These are phyloP conservation scores for Mortierella sp. DNA, from an alignment of 371 early-diverging fungal species.

Conservation along the genomic window DNA sequence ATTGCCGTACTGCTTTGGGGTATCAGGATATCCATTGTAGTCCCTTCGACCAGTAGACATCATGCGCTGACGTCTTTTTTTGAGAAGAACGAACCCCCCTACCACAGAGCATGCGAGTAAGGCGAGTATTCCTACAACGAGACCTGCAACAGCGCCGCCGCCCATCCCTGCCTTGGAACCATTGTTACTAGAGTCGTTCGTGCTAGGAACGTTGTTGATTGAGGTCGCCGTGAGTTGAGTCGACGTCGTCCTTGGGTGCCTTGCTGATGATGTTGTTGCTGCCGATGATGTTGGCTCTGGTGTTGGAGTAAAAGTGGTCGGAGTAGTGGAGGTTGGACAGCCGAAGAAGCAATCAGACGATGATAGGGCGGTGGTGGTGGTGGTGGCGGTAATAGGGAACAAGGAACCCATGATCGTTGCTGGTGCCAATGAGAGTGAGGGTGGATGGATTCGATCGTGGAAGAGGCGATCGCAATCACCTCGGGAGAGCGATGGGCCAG, in stretches of 20 bases:
- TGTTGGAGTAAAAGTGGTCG: no score
- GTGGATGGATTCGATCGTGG: no score
- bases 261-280: no score
- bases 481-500: background rate
- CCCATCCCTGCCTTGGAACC: slow-evolving; percentile 17
- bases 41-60: slow-evolving; percentile 16
- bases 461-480: no score
- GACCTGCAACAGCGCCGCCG: slow-evolving; percentile 39
- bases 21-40: background rate
- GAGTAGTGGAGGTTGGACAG: no score
- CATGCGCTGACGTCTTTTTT: slow-evolving; percentile 37
- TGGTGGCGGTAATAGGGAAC: background rate
- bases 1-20: background rate
- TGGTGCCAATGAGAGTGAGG: no score
- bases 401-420: background rate
- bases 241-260: background rate
- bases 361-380: no score
- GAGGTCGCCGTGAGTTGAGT: background rate
- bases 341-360: no score
- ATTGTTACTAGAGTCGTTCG: background rate
- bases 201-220: background rate
- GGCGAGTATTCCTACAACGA: slow-evolving; percentile 22
- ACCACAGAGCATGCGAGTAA: slow-evolving; percentile 28
- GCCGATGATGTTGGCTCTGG: no score
- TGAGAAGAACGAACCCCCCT: slow-evolving; percentile 33